These are phyloP conservation scores for Exophiala aquamarina DNA, from an alignment of 2,329 filamentous ascomycete genomes.

Conservation along the genomic window DNA sequence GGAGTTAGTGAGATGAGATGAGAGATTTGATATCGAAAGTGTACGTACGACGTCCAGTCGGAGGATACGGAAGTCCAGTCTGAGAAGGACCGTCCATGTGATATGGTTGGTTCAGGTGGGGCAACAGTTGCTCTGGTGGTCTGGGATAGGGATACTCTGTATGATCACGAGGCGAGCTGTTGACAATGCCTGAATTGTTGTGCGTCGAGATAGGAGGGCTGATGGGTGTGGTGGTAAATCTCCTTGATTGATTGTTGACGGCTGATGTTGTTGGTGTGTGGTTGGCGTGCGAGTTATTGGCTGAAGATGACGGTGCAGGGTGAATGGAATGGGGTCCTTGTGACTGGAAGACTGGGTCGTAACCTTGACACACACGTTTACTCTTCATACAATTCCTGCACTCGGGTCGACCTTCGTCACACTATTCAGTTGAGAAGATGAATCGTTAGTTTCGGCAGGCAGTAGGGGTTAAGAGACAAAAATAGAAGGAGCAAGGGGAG, in stretches of 20 bases:
- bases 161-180: constrained; percentile 25
- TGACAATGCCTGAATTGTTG: constrained; percentile 17
- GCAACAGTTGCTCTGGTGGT: constrained; percentile 23
- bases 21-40: no score
- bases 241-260: constrained; percentile 8
- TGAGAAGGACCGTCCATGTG: constrained; percentile 24
- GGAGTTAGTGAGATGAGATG: background rate
- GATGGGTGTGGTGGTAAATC: constrained; percentile 16
- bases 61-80: constrained; percentile 18
- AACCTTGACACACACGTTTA: constrained; percentile 66
- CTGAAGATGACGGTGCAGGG: constrained; percentile 55
- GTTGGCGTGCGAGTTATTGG: constrained; percentile 3
- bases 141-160: constrained; percentile 23
- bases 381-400: constrained; percentile 73
- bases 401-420: constrained; percentile 90
- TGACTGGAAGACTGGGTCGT: constrained; percentile 73
- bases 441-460: constrained; percentile 14
- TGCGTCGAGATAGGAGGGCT: constrained; percentile 20
- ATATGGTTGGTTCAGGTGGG: constrained; percentile 27
- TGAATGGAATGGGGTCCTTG: constrained; percentile 41
- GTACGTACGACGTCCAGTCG: constrained; percentile 19
- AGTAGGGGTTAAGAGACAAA: constrained; percentile 1
- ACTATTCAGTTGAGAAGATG: constrained; percentile 56
- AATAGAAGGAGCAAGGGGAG: background rate
- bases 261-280: constrained; percentile 36